Conservation (phyloP, 306 rosid genomes). For the Quillaja saponaria region DNA sequence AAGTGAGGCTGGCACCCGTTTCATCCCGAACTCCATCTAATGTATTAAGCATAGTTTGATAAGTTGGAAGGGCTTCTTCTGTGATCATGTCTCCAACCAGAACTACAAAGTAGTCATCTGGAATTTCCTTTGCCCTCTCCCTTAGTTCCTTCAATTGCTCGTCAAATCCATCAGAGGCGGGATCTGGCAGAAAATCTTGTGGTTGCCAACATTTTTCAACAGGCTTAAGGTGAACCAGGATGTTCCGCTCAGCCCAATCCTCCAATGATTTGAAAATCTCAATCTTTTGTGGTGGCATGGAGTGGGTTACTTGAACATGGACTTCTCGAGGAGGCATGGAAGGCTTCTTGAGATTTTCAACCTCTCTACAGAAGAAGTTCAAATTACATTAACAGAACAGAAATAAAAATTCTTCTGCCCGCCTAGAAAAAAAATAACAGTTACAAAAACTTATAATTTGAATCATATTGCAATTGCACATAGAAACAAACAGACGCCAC, state of each 20-base stretch:
- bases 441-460: too few relatives aligned
- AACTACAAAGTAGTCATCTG: constrained; percentile 87
- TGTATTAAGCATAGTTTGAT: constrained; percentile 91
- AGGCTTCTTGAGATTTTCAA: constrained; percentile 70
- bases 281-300: constrained; percentile 88
- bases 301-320: constrained; percentile 81
- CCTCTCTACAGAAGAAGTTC: constrained; percentile 51
- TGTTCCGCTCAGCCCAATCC: constrained; percentile 79
- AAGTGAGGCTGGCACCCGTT: constrained; percentile 84
- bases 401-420: neutral
- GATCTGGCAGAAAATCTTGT: constrained; percentile 83
- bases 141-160: constrained; percentile 80
- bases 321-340: constrained; percentile 79
- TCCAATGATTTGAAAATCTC: constrained; percentile 84
- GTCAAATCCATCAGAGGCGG: constrained; percentile 71
- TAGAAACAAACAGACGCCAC: too few relatives aligned
- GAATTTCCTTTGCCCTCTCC: constrained; percentile 76
- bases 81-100: constrained; percentile 94
- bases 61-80: constrained; percentile 92
- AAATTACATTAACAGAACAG: constrained; percentile 25
- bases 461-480: too few relatives aligned
- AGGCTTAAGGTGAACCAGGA: constrained; percentile 72
- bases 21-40: constrained; percentile 90
- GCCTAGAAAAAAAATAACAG: too few relatives aligned
- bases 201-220: constrained; percentile 97